phyloP scores from a whole-genome alignment of 805 yeast genomes.

The Wickerhamomyces silvicola region DNA sequence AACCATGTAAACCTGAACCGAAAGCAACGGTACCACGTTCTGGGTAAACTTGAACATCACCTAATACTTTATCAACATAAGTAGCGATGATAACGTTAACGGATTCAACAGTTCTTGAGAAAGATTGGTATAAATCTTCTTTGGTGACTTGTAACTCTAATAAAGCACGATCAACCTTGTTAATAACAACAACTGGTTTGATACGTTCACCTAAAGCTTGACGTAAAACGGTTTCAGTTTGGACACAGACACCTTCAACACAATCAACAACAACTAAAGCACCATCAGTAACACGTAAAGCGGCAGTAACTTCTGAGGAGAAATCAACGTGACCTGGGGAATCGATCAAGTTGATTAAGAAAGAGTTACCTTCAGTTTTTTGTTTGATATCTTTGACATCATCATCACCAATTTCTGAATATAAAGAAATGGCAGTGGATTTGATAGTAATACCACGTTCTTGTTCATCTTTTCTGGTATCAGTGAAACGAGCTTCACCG shows the following conservation, averaged over 20 bases:
- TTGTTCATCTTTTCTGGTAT: constrained; percentile 99
- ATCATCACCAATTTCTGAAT: constrained; percentile 79
- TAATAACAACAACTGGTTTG: constrained; percentile 96
- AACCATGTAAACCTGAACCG: constrained; percentile 99
- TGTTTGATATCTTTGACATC: constrained; percentile 90
- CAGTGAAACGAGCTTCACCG: constrained; percentile 99
- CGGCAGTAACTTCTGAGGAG: constrained; percentile 99
- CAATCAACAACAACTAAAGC: constrained; percentile 98
- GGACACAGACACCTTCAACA: constrained; percentile 99
- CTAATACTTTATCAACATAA: constrained; percentile 81
- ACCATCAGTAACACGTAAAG: constrained; percentile 99
- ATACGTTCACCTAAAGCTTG: constrained; percentile 99
- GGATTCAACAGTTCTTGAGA: constrained; percentile 98
- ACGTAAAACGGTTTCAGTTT: constrained; percentile 98
- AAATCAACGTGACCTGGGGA: constrained; percentile 99
- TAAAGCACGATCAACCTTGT: constrained; percentile 99
- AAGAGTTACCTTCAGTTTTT: constrained; percentile 76
- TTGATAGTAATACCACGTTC: constrained; percentile 99
- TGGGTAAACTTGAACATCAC: constrained; percentile 99
- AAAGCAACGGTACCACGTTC: constrained; percentile 98
- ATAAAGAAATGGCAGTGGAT: constrained; percentile 97
- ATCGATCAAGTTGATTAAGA: constrained; percentile 96
- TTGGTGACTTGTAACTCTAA: constrained; percentile 97
- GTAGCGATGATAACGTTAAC: constrained; percentile 97
- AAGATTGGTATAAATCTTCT: constrained; percentile 98